These are phyloP conservation scores for Camellia lanceoleosa DNA, from an alignment of 148 eudicot genomes.

Conservation along the genomic window DNA sequence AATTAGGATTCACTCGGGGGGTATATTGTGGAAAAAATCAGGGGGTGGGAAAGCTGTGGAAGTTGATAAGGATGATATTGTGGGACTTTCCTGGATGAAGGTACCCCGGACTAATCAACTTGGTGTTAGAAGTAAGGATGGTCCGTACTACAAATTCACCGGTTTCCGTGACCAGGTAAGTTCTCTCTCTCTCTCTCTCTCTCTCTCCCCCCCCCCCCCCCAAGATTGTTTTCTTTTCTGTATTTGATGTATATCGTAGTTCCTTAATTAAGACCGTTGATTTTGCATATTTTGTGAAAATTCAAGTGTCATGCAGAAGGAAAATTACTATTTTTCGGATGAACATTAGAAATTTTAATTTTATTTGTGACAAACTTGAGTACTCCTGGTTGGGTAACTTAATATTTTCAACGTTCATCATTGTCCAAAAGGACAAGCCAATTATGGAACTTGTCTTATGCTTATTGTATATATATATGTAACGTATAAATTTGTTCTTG, in stretches of 20 bases:
- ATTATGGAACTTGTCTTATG: not conserved
- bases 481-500: not conserved
- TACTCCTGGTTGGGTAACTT: not conserved
- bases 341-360: not conserved
- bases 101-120: conserved; percentile 89
- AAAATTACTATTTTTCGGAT: not conserved
- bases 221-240: not conserved
- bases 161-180: conserved; percentile 88
- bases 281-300: too few relatives aligned
- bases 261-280: not conserved
- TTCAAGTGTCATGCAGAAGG: not conserved
- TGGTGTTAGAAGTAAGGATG: conserved; percentile 76
- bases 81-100: conserved; percentile 86
- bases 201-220: too few relatives aligned
- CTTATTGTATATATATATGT: not conserved
- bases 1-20: conserved; percentile 70
- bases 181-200: not conserved
- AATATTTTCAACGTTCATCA: not conserved
- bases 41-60: conserved; percentile 95
- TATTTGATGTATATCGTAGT: not conserved
- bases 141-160: conserved; percentile 79
- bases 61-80: conserved; percentile 66
- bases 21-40: conserved; percentile 86
- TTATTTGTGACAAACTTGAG: not conserved
- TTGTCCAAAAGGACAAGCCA: not conserved